These are phyloP conservation scores for Aspergillus aculeatus DNA, from an alignment of 2,329 filamentous ascomycete species.

Conservation along the genomic window DNA sequence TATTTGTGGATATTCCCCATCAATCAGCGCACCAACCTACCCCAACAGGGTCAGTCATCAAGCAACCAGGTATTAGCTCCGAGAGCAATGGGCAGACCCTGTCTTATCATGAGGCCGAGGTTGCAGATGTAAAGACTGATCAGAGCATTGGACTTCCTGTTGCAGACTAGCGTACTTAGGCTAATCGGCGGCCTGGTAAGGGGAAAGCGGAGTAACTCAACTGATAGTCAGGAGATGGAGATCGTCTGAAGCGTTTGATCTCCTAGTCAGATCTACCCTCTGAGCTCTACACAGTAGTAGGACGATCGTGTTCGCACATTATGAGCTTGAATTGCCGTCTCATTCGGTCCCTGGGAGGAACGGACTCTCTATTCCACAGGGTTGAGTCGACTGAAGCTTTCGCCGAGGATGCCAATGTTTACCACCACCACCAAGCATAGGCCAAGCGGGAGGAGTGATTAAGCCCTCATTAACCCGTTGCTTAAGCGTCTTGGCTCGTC, in stretches of 20 bases:
- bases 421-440: not conserved
- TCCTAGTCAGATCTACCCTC: not conserved
- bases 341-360: not conserved
- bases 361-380: too few species aligned
- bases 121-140: not conserved
- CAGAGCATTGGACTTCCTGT: not conserved
- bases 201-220: not conserved
- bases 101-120: not conserved
- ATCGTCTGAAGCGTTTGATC: not conserved
- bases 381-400: not conserved
- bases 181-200: not conserved
- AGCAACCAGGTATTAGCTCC: not conserved
- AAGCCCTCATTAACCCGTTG: not conserved
- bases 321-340: not conserved
- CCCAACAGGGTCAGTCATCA: not conserved
- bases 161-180: not conserved
- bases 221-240: not conserved
- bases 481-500: not conserved
- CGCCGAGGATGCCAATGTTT: not conserved
- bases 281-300: not conserved
- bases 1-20: not conserved
- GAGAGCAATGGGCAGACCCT: not conserved
- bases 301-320: not conserved
- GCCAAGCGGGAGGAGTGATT: not conserved
- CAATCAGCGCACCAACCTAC: not conserved